These are phyloP conservation scores for Pichia nanzhaoensis DNA, from an alignment of 805 yeast genomes.

Conservation along the genomic window DNA sequence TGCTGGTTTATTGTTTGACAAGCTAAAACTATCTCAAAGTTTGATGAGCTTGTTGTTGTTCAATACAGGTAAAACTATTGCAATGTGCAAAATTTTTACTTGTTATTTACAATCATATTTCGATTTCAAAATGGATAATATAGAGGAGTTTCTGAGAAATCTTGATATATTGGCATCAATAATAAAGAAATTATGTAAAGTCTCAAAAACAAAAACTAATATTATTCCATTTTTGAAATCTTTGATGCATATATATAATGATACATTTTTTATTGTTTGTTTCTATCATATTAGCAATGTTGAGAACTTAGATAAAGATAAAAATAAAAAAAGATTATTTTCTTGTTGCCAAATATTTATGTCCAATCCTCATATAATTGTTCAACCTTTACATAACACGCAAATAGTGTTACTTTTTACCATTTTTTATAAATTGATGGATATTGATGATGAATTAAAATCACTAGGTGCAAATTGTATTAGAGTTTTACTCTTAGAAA, in stretches of 20 bases:
- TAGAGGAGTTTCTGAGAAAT: not conserved
- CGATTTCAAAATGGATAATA: not conserved
- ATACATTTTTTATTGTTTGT: constrained; percentile 13
- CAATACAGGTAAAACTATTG: not conserved
- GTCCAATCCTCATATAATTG: constrained; percentile 16
- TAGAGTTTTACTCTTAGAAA: constrained; percentile 16
- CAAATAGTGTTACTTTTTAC: constrained; percentile 13
- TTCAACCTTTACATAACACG: constrained; percentile 9
- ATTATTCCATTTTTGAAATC: not conserved
- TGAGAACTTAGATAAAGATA: constrained; percentile 1
- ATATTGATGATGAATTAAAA: constrained; percentile 10
- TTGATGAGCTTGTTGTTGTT: not conserved
- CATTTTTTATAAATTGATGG: constrained; percentile 14
- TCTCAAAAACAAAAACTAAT: not conserved
- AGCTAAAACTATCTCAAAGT: constrained; percentile 26
- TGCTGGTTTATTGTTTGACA: constrained; percentile 25
- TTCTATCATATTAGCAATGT: constrained; percentile 8
- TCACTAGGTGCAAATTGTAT: constrained; percentile 22
- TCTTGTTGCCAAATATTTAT: constrained; percentile 22
- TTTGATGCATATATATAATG: constrained; percentile 6
- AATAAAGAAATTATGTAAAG: not conserved
- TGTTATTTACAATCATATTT: constrained; percentile 2
- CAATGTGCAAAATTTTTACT: constrained; percentile 2
- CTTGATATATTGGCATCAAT: constrained; percentile 1
- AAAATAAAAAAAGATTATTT: constrained; percentile 9